Percentiles rank a stretch among this genome's conserved stretches.
phyloP scores from a whole-genome alignment of 1,139 yeast species.

The Geotrichum histeridarum region DNA sequence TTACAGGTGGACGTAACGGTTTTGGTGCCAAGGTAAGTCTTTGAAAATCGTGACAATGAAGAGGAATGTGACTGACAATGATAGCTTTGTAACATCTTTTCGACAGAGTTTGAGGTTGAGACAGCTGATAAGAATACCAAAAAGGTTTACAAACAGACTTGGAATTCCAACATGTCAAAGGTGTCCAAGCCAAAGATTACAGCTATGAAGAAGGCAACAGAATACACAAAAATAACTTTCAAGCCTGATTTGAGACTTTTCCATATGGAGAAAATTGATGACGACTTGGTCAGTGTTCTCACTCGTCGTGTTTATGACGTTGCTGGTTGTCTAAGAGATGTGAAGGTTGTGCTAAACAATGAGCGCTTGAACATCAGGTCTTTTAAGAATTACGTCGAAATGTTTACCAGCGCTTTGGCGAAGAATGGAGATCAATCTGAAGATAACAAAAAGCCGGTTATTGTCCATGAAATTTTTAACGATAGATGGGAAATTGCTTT shows the following conservation, averaged over 20 bases:
- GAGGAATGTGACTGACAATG: not conserved
- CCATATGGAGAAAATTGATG: constrained; percentile 76
- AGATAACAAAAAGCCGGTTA: constrained; percentile 48
- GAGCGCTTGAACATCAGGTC: constrained; percentile 61
- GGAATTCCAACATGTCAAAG: constrained; percentile 82
- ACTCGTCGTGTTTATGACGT: constrained; percentile 92
- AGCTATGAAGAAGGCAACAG: constrained; percentile 53
- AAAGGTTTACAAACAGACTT: constrained; percentile 67
- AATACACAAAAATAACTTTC: constrained; percentile 84
- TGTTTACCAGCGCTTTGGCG: constrained; percentile 74
- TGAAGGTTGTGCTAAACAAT: constrained; percentile 75
- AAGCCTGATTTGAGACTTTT: constrained; percentile 83
- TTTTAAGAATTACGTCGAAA: constrained; percentile 83
- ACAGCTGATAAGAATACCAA: constrained; percentile 74
- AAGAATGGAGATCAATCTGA: constrained; percentile 39
- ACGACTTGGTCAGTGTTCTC: constrained; percentile 75
- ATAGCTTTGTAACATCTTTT: constrained; percentile 76
- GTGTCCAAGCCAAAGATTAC: constrained; percentile 74
- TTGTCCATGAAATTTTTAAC: constrained; percentile 71
- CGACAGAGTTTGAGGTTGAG: constrained; percentile 80
- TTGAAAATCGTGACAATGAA: constrained; percentile 20
- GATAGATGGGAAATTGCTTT: constrained; percentile 95
- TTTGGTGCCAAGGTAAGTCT: constrained; percentile 78
- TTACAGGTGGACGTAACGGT: constrained; percentile 98
- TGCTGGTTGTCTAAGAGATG: constrained; percentile 89